A percentile compares a stretch with the other conserved stretches of the same genome.
These are phyloP conservation scores for Lepidium campestre DNA, from an alignment of 441 rosid genomes.

Conservation along the genomic window DNA sequence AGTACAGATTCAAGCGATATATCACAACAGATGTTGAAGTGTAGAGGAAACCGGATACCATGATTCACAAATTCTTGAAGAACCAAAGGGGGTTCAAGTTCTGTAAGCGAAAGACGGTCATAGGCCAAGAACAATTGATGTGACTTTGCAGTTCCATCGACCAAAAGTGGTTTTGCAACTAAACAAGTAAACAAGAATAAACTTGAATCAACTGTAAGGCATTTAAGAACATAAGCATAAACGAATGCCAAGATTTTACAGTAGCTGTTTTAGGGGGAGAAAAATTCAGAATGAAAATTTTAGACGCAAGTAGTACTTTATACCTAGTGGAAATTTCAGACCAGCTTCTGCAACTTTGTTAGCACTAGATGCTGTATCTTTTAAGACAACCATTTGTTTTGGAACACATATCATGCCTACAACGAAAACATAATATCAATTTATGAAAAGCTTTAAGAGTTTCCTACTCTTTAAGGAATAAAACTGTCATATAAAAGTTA, in stretches of 20 bases:
- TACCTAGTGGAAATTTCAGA: slow-evolving; percentile 81
- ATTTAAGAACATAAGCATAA: background rate
- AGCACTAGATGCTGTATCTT: slow-evolving; percentile 58
- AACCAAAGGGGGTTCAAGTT: slow-evolving; percentile 80
- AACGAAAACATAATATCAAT: slow-evolving; percentile 19
- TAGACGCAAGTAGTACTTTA: background rate
- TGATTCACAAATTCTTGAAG: slow-evolving; percentile 93
- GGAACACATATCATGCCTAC: slow-evolving; percentile 61
- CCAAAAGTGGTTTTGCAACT: slow-evolving; percentile 83
- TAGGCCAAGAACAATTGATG: slow-evolving; percentile 37
- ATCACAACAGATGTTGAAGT: slow-evolving; percentile 7
- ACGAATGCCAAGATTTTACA: background rate
- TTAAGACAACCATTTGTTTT: slow-evolving; percentile 61
- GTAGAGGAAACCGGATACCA: slow-evolving; percentile 10
- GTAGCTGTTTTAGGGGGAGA: no score
- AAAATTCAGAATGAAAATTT: background rate
- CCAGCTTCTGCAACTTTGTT: slow-evolving; percentile 59
- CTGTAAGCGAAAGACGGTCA: slow-evolving; percentile 57
- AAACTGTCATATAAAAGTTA: slow-evolving; percentile 8
- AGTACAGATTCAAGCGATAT: background rate
- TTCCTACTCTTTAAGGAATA: background rate
- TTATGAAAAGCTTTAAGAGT: background rate
- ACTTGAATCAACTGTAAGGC: background rate
- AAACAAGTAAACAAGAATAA: background rate
- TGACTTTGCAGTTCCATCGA: slow-evolving; percentile 87